These are phyloP conservation scores for Acephala macrosclerotiorum DNA, from an alignment of 2,329 filamentous ascomycete genomes.

Conservation along the genomic window DNA sequence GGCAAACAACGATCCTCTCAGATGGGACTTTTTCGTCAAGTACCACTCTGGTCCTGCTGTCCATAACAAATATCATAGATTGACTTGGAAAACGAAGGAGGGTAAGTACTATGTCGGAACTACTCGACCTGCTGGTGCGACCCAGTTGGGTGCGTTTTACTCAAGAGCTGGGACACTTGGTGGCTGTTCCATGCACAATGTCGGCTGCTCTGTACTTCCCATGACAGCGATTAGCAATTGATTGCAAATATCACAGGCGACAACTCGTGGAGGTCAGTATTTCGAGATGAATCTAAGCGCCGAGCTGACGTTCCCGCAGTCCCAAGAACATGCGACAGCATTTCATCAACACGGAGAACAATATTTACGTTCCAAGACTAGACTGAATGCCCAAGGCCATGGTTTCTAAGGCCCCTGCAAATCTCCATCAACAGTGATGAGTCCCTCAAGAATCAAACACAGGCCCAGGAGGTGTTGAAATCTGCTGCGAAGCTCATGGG, in stretches of 20 bases:
- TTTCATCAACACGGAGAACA: constrained; percentile 52
- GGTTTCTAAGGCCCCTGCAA: constrained; percentile 42
- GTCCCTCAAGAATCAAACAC: constrained; percentile 3
- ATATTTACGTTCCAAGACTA: constrained; percentile 48
- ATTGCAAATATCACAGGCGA: constrained; percentile 9
- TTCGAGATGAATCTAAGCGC: neutral
- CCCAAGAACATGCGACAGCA: constrained; percentile 50
- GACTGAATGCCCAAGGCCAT: constrained; percentile 42
- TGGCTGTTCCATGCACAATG: constrained; percentile 47
- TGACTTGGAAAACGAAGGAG: constrained; percentile 36
- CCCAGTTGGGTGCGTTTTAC: constrained; percentile 47
- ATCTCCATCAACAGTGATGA: constrained; percentile 25
- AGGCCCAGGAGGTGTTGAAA: constrained; percentile 26
- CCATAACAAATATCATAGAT: constrained; percentile 56
- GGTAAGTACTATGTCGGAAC: constrained; percentile 37
- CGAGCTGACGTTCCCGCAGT: constrained; percentile 8
- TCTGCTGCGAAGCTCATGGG: constrained; percentile 30
- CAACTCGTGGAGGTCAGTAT: constrained; percentile 13
- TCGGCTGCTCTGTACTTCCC: constrained; percentile 17
- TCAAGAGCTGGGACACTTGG: constrained; percentile 49
- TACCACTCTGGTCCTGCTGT: constrained; percentile 54
- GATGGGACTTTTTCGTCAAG: constrained; percentile 62
- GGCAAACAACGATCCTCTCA: constrained; percentile 39
- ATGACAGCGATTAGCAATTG: constrained; percentile 1
- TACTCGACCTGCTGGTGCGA: constrained; percentile 44